Conservation (phyloP, 2,329 filamentous ascomycete species). For the Ophiocordyceps camponoti-rufipedis region DNA sequence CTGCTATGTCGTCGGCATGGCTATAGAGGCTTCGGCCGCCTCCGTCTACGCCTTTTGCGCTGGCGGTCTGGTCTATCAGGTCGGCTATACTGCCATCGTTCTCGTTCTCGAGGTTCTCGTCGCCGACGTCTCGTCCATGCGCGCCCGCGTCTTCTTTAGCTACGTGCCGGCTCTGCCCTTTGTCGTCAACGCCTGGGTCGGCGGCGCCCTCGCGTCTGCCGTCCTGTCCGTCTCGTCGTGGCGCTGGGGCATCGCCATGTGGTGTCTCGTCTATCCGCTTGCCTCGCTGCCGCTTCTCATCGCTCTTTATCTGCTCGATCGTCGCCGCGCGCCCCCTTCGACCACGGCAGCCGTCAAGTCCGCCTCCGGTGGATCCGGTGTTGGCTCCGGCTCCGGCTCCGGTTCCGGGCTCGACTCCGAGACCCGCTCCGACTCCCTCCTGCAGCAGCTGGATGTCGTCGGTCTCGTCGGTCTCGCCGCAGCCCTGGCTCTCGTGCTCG, state of each 20-base stretch:
- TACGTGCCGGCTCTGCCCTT: conserved; percentile 43
- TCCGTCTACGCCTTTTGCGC: conserved; percentile 31
- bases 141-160: conserved; percentile 41
- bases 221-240: conserved; percentile 32
- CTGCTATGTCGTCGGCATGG: conserved; percentile 35
- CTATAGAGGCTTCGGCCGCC: conserved; percentile 30
- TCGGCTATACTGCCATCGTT: conserved; percentile 39
- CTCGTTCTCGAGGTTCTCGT: conserved; percentile 42
- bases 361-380: background rate
- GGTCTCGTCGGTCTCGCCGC: conserved; percentile 27
- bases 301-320: conserved; percentile 17
- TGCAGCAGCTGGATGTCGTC: conserved; percentile 35
- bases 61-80: conserved; percentile 36
- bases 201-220: conserved; percentile 33
- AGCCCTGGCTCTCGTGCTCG: conserved; percentile 27
- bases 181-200: conserved; percentile 45
- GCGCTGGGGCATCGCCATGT: conserved; percentile 49
- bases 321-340: conserved; percentile 5
- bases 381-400: too few species aligned
- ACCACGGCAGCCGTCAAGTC: conserved; percentile 12
- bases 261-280: conserved; percentile 39
- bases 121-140: conserved; percentile 40
- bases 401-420: conserved; percentile 6
- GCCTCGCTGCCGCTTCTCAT: conserved; percentile 34
- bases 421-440: conserved; percentile 13